A percentile compares a stretch with the other conserved stretches of the same genome.
These are phyloP conservation scores for Sphagnum fallax DNA, from an alignment of 228 moss, liverwort and hornwort species.

Conservation along the genomic window DNA sequence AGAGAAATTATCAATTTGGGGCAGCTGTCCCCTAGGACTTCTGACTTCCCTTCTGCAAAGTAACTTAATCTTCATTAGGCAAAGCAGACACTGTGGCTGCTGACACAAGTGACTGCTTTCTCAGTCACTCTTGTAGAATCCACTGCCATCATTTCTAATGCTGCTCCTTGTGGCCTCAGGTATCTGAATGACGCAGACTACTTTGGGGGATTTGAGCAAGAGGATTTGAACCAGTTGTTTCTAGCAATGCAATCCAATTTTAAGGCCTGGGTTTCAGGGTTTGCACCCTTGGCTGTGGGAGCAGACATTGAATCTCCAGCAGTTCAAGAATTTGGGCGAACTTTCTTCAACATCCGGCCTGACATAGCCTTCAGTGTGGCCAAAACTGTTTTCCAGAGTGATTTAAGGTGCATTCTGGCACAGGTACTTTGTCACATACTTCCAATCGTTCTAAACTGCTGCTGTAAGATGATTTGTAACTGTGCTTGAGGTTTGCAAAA, in stretches of 20 bases:
- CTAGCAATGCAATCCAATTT: conserved; percentile 59
- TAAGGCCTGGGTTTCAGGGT: conserved; percentile 66
- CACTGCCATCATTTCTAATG: too few relatives aligned
- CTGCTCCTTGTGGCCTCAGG: conserved; percentile 10
- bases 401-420: conserved; percentile 31
- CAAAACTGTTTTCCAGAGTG: conserved; percentile 63
- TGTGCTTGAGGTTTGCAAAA: too few relatives aligned
- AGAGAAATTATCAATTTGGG: too few relatives aligned
- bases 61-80: too few relatives aligned
- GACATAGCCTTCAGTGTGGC: conserved; percentile 66
- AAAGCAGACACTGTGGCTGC: too few relatives aligned
- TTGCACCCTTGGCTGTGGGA: conserved; percentile 55
- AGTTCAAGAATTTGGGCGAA: conserved; percentile 69
- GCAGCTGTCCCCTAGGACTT: too few relatives aligned
- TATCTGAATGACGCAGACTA: conserved; percentile 54
- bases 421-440: background rate
- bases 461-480: too few relatives aligned
- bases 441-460: too few relatives aligned
- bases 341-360: conserved; percentile 55
- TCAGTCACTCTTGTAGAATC: too few relatives aligned
- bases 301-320: conserved; percentile 55
- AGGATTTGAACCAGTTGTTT: conserved; percentile 54
- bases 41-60: too few relatives aligned
- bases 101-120: too few relatives aligned
- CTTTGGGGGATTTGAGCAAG: conserved; percentile 53